phyloP scores from a whole-genome alignment of 1,139 yeast genomes.

The Sugiyamaella paludigena region DNA sequence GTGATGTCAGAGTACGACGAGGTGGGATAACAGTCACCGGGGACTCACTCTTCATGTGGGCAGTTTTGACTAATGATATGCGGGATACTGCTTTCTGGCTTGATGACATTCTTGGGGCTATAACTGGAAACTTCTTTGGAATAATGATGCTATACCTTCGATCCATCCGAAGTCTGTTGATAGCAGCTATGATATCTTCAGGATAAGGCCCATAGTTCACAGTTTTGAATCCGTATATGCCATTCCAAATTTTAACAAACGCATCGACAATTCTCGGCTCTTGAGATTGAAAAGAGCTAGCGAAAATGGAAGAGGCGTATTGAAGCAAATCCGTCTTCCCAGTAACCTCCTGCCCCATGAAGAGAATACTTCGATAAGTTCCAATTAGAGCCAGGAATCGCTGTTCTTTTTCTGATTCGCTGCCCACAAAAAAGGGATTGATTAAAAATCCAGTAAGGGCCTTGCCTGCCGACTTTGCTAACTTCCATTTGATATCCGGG shows the following conservation, averaged over 20 bases:
- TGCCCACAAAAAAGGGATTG: not conserved
- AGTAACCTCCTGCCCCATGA: not conserved
- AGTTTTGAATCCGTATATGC: conserved; percentile 9
- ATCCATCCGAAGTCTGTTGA: conserved; percentile 9
- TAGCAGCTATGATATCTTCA: conserved; percentile 14
- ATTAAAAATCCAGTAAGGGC: conserved; percentile 1
- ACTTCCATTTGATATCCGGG: not conserved
- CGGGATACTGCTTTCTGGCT: not conserved
- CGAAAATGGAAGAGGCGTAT: conserved; percentile 3
- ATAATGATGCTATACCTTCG: conserved; percentile 8
- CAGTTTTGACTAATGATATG: too few relatives aligned
- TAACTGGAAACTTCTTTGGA: conserved; percentile 18
- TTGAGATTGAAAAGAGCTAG: conserved; percentile 3
- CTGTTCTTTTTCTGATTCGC: not conserved
- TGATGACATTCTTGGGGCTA: conserved; percentile 8
- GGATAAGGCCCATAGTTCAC: conserved; percentile 17
- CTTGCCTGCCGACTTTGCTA: not conserved
- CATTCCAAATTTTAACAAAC: conserved; percentile 16
- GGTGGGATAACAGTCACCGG: too few relatives aligned
- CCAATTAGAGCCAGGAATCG: not conserved
- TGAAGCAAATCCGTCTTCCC: conserved; percentile 1
- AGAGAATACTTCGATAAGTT: not conserved
- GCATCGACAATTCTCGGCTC: not conserved
- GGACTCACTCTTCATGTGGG: too few relatives aligned
- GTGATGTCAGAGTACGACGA: too few relatives aligned